Evolutionary conservation across 1,139 yeast genomes (phyloP).

Genomic region (Pichia sp.): DNA sequence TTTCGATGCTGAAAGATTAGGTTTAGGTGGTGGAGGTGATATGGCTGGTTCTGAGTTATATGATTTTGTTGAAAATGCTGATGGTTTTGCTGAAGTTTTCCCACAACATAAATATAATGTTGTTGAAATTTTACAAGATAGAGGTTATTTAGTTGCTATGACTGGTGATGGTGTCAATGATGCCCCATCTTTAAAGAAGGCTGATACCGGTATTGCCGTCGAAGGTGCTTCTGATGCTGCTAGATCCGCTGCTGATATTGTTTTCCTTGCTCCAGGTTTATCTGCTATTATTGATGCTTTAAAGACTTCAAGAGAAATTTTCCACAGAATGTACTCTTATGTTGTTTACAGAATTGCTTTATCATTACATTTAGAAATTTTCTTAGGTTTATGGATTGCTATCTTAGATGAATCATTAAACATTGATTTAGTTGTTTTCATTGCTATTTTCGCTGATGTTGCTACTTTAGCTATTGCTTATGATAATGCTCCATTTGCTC

Average conservation of each 20-base stretch:
- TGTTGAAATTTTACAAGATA: conserved; percentile 80
- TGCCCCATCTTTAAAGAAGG: conserved; percentile 94
- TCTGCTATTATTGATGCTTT: conserved; percentile 92
- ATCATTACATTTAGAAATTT: conserved; percentile 86
- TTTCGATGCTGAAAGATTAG: conserved; percentile 89
- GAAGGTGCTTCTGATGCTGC: conserved; percentile 98
- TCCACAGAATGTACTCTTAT: conserved; percentile 97
- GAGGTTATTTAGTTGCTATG: conserved; percentile 97
- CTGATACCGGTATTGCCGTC: conserved; percentile 96
- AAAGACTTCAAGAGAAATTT: conserved; percentile 92
- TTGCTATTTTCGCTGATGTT: conserved; percentile 94
- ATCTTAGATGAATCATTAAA: conserved; percentile 77
- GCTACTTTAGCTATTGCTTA: conserved; percentile 94
- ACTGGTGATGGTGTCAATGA: conserved; percentile 98
- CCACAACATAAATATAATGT: conserved; percentile 94
- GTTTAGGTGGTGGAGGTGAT: conserved; percentile 94
- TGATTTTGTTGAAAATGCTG: conserved; percentile 93
- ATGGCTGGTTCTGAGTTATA: conserved; percentile 95
- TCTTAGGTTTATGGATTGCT: conserved; percentile 92
- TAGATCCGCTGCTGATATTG: conserved; percentile 94
- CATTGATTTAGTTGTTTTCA: conserved; percentile 85
- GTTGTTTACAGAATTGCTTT: conserved; percentile 95
- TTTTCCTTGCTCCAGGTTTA: conserved; percentile 93
- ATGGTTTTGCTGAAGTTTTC: conserved; percentile 97
- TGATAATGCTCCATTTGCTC: conserved; percentile 97